A percentile compares a stretch with the other conserved stretches of the same genome.
Conservation (phyloP, 2,329 filamentous ascomycete genomes). For the Cladosporium sp. region DNA sequence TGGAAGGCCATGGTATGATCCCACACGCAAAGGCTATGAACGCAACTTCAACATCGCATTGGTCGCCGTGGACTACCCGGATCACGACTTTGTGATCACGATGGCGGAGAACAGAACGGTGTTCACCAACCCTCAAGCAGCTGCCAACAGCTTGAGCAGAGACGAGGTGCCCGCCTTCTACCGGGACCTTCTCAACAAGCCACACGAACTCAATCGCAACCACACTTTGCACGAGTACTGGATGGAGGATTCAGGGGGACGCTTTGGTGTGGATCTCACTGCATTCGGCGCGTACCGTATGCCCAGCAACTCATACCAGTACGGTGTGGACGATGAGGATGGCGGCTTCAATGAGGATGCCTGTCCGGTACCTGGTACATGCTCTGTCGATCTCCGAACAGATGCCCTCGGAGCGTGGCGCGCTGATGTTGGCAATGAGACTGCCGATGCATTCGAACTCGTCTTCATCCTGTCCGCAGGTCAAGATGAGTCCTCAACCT, state of each 20-base stretch:
- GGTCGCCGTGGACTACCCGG: conserved; percentile 54
- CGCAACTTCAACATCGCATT: conserved; percentile 60
- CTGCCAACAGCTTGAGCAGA: conserved; percentile 44
- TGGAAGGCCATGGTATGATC: conserved; percentile 51
- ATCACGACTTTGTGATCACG: conserved; percentile 53
- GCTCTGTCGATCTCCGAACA: conserved; percentile 51
- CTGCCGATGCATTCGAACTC: conserved; percentile 51
- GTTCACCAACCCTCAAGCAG: conserved; percentile 53
- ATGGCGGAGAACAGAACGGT: conserved; percentile 48
- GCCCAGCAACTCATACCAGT: conserved; percentile 51
- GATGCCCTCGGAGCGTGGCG: conserved; percentile 54
- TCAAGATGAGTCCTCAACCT: conserved; percentile 57
- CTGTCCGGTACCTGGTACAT: conserved; percentile 46
- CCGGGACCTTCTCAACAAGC: conserved; percentile 53
- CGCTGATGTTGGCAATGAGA: conserved; percentile 52
- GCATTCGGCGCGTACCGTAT: conserved; percentile 55
- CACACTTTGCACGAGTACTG: conserved; percentile 59
- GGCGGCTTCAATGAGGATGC: conserved; percentile 50
- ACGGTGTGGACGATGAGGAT: conserved; percentile 49
- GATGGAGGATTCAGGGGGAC: conserved; percentile 57
- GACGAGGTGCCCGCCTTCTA: conserved; percentile 54
- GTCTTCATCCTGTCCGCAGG: conserved; percentile 57
- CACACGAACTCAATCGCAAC: conserved; percentile 50
- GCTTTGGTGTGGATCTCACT: conserved; percentile 55
- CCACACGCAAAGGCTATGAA: conserved; percentile 44